Evolutionary conservation across 2,329 filamentous ascomycete genomes (phyloP).

Genomic region (Cercospora berteroae): DNA sequence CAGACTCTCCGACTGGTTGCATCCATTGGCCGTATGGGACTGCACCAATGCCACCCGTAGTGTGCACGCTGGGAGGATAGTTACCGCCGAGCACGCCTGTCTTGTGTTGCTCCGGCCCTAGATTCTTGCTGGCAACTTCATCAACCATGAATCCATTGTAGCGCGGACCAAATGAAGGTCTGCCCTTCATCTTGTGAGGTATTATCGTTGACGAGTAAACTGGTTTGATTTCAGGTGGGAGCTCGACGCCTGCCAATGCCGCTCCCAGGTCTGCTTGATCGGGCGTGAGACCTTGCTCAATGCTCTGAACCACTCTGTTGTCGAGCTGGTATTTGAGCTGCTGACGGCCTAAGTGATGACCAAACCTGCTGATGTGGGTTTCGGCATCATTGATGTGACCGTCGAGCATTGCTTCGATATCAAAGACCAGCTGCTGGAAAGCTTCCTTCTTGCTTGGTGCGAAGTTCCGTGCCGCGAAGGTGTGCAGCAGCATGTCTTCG

Average conservation of each 20-base stretch:
- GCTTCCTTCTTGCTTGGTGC: slow-evolving; percentile 5
- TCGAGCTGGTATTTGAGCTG: neutral
- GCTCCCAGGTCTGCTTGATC: neutral
- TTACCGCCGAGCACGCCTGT: neutral
- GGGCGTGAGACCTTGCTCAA: neutral
- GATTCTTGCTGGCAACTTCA: neutral
- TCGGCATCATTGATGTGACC: neutral
- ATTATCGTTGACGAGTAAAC: neutral
- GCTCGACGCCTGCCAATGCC: neutral
- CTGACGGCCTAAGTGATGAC: neutral
- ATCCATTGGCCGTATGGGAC: slow-evolving; percentile 6
- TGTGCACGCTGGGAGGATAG: neutral
- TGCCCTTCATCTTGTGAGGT: neutral
- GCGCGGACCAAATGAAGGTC: neutral
- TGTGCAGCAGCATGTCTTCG: slow-evolving; percentile 3
- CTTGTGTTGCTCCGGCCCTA: neutral
- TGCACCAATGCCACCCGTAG: neutral
- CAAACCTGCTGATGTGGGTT: slow-evolving; percentile 8
- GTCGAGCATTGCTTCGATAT: slow-evolving; percentile 16
- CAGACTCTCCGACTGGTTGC: neutral
- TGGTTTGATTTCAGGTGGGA: neutral
- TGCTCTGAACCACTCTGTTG: neutral
- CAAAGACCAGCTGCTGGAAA: slow-evolving; percentile 14
- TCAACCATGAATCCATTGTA: slow-evolving; percentile 3
- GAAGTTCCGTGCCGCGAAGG: slow-evolving; percentile 5